A percentile compares a stretch with the other conserved stretches of the same genome.
Evolutionary conservation across 2,329 filamentous ascomycete species (phyloP).

Genomic region (Cadophora malorum): DNA sequence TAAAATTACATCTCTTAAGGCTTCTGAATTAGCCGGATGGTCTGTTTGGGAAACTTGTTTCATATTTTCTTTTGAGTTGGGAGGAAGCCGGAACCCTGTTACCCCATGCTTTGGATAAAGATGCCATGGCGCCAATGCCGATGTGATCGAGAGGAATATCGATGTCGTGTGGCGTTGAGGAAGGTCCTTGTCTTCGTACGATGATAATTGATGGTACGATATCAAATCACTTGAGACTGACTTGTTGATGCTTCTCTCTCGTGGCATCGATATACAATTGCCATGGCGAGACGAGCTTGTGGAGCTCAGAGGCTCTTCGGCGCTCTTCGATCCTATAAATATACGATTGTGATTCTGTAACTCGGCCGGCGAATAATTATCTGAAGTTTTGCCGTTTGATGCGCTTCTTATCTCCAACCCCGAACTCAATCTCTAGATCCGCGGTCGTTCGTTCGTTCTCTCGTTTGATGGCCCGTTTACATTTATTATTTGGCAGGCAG

Average conservation of each 20-base stretch:
- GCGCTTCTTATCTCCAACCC: not conserved
- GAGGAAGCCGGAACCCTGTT: constrained; percentile 19
- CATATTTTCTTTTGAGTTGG: constrained; percentile 5
- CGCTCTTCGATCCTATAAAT: not conserved
- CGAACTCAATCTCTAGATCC: not conserved
- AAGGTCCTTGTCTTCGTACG: no score
- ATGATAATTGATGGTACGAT: not conserved
- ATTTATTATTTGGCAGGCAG: not conserved
- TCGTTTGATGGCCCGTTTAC: constrained; percentile 10
- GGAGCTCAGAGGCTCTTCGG: not conserved
- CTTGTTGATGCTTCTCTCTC: not conserved
- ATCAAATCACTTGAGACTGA: not conserved
- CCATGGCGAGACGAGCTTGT: not conserved
- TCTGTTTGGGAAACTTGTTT: constrained; percentile 31
- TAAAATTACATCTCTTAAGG: constrained; percentile 3
- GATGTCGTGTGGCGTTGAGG: constrained; percentile 22
- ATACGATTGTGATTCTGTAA: not conserved
- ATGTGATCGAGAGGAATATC: constrained; percentile 14
- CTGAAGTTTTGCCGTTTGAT: constrained; percentile 7
- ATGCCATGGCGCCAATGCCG: constrained; percentile 2
- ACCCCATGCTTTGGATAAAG: constrained; percentile 32
- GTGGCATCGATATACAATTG: not conserved
- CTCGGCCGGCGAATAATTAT: not conserved
- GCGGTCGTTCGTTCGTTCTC: not conserved
- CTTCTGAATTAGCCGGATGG: not conserved